phyloP scores from a whole-genome alignment of 192 early-diverging fungal species.

The Linnemannia exigua region DNA sequence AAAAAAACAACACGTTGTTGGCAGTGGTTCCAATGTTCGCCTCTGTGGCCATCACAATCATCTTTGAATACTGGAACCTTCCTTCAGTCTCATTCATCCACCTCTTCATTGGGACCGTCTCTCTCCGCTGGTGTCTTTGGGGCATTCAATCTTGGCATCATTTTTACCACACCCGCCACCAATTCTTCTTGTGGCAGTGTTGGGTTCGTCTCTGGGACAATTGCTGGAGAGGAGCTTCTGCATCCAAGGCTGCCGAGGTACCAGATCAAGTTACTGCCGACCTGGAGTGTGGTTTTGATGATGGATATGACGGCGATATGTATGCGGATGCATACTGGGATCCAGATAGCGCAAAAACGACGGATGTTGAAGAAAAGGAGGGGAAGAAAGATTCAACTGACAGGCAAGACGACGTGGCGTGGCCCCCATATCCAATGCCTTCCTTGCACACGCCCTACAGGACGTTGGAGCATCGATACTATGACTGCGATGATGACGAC shows the following conservation, averaged over 20 bases:
- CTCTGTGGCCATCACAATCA: background rate
- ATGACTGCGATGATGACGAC: too few relatives aligned
- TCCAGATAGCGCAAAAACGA: background rate
- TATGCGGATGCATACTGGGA: background rate
- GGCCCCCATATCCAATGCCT: too few relatives aligned
- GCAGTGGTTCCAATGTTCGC: background rate
- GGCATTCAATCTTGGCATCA: background rate
- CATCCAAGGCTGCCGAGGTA: background rate
- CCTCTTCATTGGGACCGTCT: background rate
- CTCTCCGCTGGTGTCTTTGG: background rate
- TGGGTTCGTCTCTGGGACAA: background rate
- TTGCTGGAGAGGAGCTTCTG: background rate
- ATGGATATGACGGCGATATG: background rate
- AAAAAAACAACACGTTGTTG: background rate
- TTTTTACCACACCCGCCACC: background rate
- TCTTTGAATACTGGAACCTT: background rate
- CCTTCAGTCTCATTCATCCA: conserved; percentile 1
- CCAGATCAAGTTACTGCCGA: background rate
- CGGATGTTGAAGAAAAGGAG: background rate
- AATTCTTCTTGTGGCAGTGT: background rate
- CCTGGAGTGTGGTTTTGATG: background rate
- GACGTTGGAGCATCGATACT: too few relatives aligned
- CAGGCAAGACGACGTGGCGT: background rate
- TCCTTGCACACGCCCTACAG: too few relatives aligned
- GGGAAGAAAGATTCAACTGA: background rate